Evolutionary conservation across 2,329 filamentous ascomycete genomes (phyloP).

Genomic region (Emergomyces orientalis): DNA sequence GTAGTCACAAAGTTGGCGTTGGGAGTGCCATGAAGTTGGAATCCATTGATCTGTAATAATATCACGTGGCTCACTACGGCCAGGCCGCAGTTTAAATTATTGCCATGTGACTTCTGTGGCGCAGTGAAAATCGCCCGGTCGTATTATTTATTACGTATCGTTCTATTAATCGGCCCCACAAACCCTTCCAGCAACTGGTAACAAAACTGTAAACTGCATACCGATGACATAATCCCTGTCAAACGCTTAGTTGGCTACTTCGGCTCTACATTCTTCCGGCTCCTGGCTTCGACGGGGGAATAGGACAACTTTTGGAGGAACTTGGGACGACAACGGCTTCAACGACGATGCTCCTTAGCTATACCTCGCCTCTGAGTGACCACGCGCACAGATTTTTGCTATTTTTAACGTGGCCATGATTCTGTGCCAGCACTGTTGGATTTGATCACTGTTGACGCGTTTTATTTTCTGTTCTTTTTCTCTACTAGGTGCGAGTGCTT

Average conservation of each 20-base stretch:
- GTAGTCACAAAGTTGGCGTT: background rate
- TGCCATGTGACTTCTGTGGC: background rate
- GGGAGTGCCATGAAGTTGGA: background rate
- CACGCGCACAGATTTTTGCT: background rate
- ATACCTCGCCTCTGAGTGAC: background rate
- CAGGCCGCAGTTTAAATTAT: background rate
- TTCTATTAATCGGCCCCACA: too few relatives aligned
- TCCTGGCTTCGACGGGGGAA: background rate
- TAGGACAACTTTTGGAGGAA: background rate
- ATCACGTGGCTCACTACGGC: background rate
- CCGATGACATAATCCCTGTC: background rate
- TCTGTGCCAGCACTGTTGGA: background rate
- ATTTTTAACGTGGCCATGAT: conserved; percentile 10
- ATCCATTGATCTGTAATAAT: background rate
- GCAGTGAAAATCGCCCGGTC: background rate
- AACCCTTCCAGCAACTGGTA: background rate
- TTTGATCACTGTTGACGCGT: conserved; percentile 9
- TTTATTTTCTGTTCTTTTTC: background rate
- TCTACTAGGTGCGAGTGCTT: background rate
- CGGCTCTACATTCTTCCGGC: background rate
- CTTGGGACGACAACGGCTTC: background rate
- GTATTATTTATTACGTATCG: too few relatives aligned
- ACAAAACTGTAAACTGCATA: background rate
- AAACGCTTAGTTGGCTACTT: conserved; percentile 5
- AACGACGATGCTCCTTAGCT: background rate